A percentile compares a stretch with the other conserved stretches of the same genome.
These are phyloP conservation scores for Fraxinus greggii DNA, from an alignment of 305 asterid genomes.

Conservation along the genomic window DNA sequence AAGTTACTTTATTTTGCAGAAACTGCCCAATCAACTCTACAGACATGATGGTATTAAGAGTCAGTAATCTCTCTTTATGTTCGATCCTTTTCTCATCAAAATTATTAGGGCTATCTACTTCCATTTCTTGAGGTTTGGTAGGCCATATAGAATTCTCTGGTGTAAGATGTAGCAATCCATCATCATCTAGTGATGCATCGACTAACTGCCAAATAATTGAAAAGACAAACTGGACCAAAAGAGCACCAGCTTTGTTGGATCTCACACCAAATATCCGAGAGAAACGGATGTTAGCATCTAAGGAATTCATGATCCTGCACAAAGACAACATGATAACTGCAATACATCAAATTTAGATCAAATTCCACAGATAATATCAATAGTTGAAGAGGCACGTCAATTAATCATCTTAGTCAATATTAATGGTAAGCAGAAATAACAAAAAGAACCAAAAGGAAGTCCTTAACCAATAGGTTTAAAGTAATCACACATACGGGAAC, in stretches of 20 bases:
- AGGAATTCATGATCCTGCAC: conserved; percentile 67
- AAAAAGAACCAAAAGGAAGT: background rate
- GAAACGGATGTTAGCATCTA: conserved; percentile 53
- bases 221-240: conserved; percentile 63
- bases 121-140: conserved; percentile 67
- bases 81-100: conserved; percentile 52
- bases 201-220: conserved; percentile 78
- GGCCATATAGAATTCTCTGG: conserved; percentile 66
- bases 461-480: background rate
- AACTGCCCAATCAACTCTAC: conserved; percentile 71
- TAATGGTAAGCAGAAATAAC: background rate
- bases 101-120: conserved; percentile 43
- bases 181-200: conserved; percentile 81
- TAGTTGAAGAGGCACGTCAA: background rate
- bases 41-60: conserved; percentile 56
- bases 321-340: conserved; percentile 6
- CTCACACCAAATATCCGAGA: conserved; percentile 52
- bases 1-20: conserved; percentile 69
- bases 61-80: conserved; percentile 49
- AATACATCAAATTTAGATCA: conserved; percentile 13
- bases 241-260: conserved; percentile 52
- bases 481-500: background rate
- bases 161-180: conserved; percentile 67
- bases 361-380: background rate
- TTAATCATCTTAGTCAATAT: background rate